phyloP scores from a whole-genome alignment of 768 basidiomycete species.

The Pleurotus eryngii region DNA sequence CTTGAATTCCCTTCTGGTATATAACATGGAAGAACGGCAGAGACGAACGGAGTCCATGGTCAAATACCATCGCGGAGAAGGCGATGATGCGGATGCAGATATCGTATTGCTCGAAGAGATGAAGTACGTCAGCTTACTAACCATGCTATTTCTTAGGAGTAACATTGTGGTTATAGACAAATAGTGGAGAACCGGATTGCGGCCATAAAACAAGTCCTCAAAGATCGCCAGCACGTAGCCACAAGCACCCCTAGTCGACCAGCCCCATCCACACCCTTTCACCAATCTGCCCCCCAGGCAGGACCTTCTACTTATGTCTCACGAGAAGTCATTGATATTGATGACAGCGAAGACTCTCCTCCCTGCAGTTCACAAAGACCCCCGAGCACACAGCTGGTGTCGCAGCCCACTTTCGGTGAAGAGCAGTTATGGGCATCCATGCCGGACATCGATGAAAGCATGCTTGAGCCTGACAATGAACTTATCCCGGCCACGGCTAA shows the following conservation, averaged over 20 bases:
- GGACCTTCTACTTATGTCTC: too few species aligned
- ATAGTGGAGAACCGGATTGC: constrained; percentile 33
- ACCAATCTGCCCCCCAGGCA: neutral
- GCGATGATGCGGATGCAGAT: constrained; percentile 26
- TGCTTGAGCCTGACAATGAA: neutral
- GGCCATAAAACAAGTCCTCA: constrained; percentile 34
- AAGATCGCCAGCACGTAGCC: constrained; percentile 12
- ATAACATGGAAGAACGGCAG: constrained; percentile 25
- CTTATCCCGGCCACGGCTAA: neutral
- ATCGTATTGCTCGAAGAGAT: constrained; percentile 37
- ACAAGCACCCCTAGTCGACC: neutral
- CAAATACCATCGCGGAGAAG: constrained; percentile 18
- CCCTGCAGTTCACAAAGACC: neutral
- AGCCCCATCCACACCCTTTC: neutral
- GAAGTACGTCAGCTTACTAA: constrained; percentile 26
- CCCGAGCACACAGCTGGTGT: neutral
- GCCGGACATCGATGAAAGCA: neutral
- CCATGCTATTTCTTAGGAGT: neutral
- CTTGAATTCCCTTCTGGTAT: constrained; percentile 24
- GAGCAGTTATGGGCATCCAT: neutral
- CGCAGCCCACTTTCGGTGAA: neutral
- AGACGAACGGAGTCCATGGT: constrained; percentile 21
- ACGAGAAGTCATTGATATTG: neutral
- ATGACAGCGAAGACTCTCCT: neutral
- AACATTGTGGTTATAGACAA: constrained; percentile 22